Evolutionary conservation across 441 rosid species (phyloP).

Genomic region (Geranium incanum): DNA sequence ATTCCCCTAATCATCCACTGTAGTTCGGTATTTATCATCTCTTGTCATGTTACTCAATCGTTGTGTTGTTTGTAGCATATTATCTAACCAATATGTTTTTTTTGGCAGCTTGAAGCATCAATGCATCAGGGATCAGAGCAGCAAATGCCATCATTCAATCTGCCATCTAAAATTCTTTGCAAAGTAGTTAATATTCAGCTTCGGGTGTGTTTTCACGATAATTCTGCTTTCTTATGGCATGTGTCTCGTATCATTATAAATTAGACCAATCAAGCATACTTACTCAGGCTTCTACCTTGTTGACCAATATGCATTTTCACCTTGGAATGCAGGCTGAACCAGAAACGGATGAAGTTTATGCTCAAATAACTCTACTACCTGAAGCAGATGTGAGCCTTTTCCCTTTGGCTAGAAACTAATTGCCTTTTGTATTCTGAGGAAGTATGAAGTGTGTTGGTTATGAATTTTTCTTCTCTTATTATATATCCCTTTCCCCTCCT

Average conservation of each 20-base stretch:
- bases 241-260: background rate
- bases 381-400: conserved; percentile 41
- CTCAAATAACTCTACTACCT: conserved; percentile 84
- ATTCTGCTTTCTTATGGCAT: background rate
- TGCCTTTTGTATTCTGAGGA: background rate
- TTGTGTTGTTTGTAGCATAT: background rate
- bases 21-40: background rate
- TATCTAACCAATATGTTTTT: background rate
- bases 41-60: background rate
- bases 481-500: conserved; percentile 3
- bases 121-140: conserved; percentile 81
- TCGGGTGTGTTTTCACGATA: conserved; percentile 38
- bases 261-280: background rate
- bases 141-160: conserved; percentile 85
- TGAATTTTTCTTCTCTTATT: background rate
- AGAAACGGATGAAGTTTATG: conserved; percentile 91
- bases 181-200: conserved; percentile 71
- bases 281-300: background rate
- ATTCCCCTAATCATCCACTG: background rate
- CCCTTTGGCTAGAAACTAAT: conserved; percentile 6
- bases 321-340: conserved; percentile 66
- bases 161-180: conserved; percentile 74
- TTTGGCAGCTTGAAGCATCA: conserved; percentile 79
- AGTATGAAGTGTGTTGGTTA: background rate
- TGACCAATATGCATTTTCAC: background rate